A percentile compares a stretch with the other conserved stretches of the same genome.
Evolutionary conservation across 148 eudicot genomes (phyloP).

Genomic region (Silene latifolia): DNA sequence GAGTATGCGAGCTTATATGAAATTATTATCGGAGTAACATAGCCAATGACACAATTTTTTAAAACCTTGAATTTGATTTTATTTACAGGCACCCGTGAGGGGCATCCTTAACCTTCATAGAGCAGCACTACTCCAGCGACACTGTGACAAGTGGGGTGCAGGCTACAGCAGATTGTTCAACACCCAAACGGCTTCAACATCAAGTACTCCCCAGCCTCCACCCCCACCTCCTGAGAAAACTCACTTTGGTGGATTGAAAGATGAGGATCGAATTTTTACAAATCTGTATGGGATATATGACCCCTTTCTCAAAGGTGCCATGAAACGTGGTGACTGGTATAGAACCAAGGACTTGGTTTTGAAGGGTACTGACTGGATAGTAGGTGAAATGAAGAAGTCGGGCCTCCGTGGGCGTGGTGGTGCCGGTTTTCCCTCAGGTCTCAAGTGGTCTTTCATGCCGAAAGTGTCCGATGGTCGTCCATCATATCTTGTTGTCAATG

Average conservation of each 20-base stretch:
- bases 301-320: slow-evolving; percentile 95
- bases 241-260: slow-evolving; percentile 91
- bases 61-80: background rate
- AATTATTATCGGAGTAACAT: too few species aligned
- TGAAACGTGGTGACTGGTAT: slow-evolving; percentile 96
- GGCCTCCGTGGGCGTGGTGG: slow-evolving; percentile 99
- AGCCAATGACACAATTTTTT: too few species aligned
- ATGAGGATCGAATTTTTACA: slow-evolving; percentile 96
- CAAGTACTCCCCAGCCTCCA: slow-evolving; percentile 72
- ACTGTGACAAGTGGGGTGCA: slow-evolving; percentile 32
- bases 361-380: slow-evolving; percentile 95
- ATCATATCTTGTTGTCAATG: slow-evolving; percentile 92
- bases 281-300: slow-evolving; percentile 82
- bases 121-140: slow-evolving; percentile 36
- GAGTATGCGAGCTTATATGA: too few species aligned
- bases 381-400: slow-evolving; percentile 85
- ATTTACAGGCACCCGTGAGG: slow-evolving; percentile 62
- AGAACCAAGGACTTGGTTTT: slow-evolving; percentile 89
- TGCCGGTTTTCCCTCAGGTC: slow-evolving; percentile 98
- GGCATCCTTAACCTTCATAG: slow-evolving; percentile 63
- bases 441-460: slow-evolving; percentile 98
- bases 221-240: slow-evolving; percentile 97
- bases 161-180: slow-evolving; percentile 56
- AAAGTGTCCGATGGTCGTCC: slow-evolving; percentile 88
- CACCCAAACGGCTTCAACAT: slow-evolving; percentile 79